Base-by-base conservation (phyloP, 73 alveolate species). In the Durusdinium trenchii region DNA sequence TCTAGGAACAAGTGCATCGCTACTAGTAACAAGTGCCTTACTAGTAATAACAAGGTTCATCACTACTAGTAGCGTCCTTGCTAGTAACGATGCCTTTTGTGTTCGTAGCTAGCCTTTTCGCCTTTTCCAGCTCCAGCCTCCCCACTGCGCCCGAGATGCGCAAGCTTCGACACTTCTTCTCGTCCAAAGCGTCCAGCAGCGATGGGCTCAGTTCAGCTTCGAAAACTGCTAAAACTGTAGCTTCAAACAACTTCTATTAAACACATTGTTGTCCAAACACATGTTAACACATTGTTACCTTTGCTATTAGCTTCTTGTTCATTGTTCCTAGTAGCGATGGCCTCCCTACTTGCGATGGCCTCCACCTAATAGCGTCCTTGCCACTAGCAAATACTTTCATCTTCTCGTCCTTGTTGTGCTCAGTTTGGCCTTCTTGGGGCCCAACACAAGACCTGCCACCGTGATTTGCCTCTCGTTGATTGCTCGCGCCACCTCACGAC, bases 371-470 rank as follows among this genome's bases (percentile, higher is more conserved):
- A n/a, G n/a, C n/a, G n/a, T n/a, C n/a, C n/a, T n/a, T n/a, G n/a
- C n/a, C n/a, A n/a, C n/a, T n/a, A n/a, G n/a, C n/a, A n/a, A n/a
- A n/a, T n/a, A n/a, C n/a, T n/a, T n/a, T n/a, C n/a, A n/a, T n/a
- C n/a, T n/a, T n/a, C n/a, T n/a, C n/a, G n/a, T n/a, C n/a, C n/a
- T n/a, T n/a, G n/a, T n/a, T n/a, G n/a, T n/a, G n/a, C n/a, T n/a
- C n/a, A n/a, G n/a, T n/a, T n/a, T n/a, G n/a, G n/a, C n/a, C n/a
- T 57, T 32, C 73, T 32, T 23, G 46, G 43, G 43, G 43, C 42
- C 42, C 43, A 60, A 64, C 90, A 93, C 99, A 42, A 93, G 87
- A 28, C 99, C 99, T 35, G 99, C 99, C 93, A 93, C 99, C 35
- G 99, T 93, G 92, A 93, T 76, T 26, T 35, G 42, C 46, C 99